Evolutionary conservation across 441 rosid genomes (phyloP), one percentile per base, ranked within the genome.

Genomic region (Euphorbia celastroides): DNA sequence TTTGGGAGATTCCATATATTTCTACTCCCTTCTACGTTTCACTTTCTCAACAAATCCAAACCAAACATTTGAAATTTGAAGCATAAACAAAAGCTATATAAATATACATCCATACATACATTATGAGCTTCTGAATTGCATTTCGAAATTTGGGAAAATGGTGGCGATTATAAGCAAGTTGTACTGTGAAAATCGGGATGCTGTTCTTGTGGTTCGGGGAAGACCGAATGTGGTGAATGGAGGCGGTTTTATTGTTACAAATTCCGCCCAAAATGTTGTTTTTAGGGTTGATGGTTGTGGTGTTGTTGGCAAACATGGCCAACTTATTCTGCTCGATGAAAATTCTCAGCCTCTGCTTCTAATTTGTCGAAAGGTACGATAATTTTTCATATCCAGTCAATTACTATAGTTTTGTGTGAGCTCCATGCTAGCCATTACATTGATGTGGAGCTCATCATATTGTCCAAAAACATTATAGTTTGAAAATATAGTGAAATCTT

Each of bases 241-340:
- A 0, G 96, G 96, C 31, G 96, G 98, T 14, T 85, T 92, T 36
- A 88, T 89, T 54, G 96, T 88, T 41, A 88, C 85, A 0, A 80
- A 89, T 74, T 79, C 77, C 66, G 65, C 72, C 75, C 88, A 90
- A 66, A 78, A 69, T 34, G 83, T 75, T 70, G 79, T 89, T 64
- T 90, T 92, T 76, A 77, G 78, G 54, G 92, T 86, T 16, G 93
- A 86, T 50, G 96, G 98, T 9, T 92, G 93, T 23, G 90, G 87
- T 32, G 82, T 86, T 71, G 75, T 82, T 19, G 98, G 97, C 48
- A 68, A 77, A 12, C 75, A 75, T 72, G 94, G 84, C 17, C 79
- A 87, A 71, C 65, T 90, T 3, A 65, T 82, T 19, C 59, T 92
- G 4, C 80, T 77, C 36, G 87, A 84, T 50, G 74, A 57, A 32